Evolutionary conservation across 1,284 basidiomycete species (phyloP).

Genomic region (Microbotryum violaceum): DNA sequence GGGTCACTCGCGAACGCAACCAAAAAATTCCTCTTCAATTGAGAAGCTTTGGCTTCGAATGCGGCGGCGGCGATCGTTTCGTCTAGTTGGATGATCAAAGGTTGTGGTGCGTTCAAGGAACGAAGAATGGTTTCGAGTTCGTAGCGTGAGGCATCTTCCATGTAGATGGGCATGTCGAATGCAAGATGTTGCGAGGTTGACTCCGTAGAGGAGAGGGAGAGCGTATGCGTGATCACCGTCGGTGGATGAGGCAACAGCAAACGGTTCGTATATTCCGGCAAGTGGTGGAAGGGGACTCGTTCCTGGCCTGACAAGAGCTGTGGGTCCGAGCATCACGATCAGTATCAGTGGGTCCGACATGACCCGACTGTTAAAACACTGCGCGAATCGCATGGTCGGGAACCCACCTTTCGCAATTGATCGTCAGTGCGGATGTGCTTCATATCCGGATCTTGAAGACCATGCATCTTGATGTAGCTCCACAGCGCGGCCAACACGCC

Average conservation of each 20-base stretch:
- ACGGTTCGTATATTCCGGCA: constrained; percentile 79
- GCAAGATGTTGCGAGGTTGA: constrained; percentile 41
- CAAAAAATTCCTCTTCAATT: constrained; percentile 80
- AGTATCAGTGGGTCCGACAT: no score
- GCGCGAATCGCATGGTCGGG: no score
- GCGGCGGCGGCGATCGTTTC: constrained; percentile 11
- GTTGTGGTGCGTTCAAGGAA: constrained; percentile 60
- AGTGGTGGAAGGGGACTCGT: constrained; percentile 63
- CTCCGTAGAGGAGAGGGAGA: constrained; percentile 18
- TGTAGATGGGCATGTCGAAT: constrained; percentile 82
- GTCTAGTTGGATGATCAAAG: no score
- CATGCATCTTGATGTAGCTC: constrained; percentile 83
- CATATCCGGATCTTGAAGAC: constrained; percentile 79
- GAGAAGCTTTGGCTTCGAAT: constrained; percentile 56
- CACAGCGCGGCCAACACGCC: constrained; percentile 78
- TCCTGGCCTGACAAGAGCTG: constrained; percentile 51
- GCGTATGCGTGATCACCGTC: constrained; percentile 68
- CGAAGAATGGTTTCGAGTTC: constrained; percentile 57
- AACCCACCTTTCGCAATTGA: constrained; percentile 48
- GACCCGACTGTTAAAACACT: no score
- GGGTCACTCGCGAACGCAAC: constrained; percentile 74
- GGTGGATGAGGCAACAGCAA: constrained; percentile 73
- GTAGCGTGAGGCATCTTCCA: constrained; percentile 70
- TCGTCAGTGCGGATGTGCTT: constrained; percentile 69
- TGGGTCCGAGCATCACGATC: not conserved